Conservation (phyloP, 2,329 filamentous ascomycete species). For the Sarocladiaceae sp. region DNA sequence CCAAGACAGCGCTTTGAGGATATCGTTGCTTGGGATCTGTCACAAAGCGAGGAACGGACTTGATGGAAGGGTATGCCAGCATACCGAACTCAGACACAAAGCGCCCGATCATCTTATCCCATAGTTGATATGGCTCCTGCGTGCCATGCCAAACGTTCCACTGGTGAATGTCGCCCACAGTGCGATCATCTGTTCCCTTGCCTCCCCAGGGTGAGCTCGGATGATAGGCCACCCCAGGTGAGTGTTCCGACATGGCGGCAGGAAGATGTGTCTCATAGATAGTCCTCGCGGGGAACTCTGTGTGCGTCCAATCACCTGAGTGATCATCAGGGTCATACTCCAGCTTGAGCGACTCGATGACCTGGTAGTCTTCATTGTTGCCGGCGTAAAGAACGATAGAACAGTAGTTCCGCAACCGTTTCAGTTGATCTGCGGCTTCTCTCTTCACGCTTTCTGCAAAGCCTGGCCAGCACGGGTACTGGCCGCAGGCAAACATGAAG, state of each 20-base stretch:
- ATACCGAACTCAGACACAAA: slow-evolving; percentile 82
- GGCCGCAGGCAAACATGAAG: slow-evolving; percentile 62
- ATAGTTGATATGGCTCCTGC: slow-evolving; percentile 66
- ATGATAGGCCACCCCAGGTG: slow-evolving; percentile 60
- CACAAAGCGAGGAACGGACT: slow-evolving; percentile 63
- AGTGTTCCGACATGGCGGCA: slow-evolving; percentile 53
- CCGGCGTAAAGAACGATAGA: slow-evolving; percentile 69
- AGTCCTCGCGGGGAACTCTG: slow-evolving; percentile 68
- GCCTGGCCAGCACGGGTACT: slow-evolving; percentile 54
- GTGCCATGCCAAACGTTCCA: slow-evolving; percentile 74
- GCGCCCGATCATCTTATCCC: slow-evolving; percentile 61
- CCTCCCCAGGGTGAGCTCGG: slow-evolving; percentile 67
- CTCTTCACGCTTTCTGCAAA: slow-evolving; percentile 49
- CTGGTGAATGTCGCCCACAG: slow-evolving; percentile 74
- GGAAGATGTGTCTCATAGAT: slow-evolving; percentile 71
- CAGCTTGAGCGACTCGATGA: slow-evolving; percentile 59
- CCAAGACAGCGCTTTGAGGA: slow-evolving; percentile 64
- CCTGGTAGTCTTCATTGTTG: slow-evolving; percentile 75
- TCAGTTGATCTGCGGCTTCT: slow-evolving; percentile 56
- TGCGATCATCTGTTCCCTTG: slow-evolving; percentile 53
- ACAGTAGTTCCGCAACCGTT: slow-evolving; percentile 48
- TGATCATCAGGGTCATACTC: slow-evolving; percentile 55
- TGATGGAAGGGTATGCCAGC: slow-evolving; percentile 54
- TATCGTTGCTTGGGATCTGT: slow-evolving; percentile 44
- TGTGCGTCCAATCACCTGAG: slow-evolving; percentile 56